Conservation (phyloP, 495 filamentous ascomycete species). For the Xylaria acuta region DNA sequence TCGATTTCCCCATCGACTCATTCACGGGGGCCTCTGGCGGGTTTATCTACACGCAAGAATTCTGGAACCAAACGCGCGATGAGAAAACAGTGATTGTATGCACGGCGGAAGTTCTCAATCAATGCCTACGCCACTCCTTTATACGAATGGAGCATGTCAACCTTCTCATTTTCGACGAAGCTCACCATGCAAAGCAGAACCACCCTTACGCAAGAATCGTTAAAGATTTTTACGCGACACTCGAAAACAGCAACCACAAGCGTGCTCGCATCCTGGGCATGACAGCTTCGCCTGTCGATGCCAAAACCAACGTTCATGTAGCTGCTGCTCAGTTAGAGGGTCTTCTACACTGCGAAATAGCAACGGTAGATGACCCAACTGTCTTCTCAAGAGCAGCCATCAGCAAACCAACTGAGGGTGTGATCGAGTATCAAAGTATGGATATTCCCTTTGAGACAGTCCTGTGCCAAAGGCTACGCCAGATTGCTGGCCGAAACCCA, state of each 20-base stretch:
- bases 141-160: slow-evolving; percentile 86
- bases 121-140: slow-evolving; percentile 80
- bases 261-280: slow-evolving; percentile 91
- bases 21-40: slow-evolving; percentile 71
- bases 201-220: slow-evolving; percentile 94
- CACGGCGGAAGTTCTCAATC: slow-evolving; percentile 84
- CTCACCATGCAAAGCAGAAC: slow-evolving; percentile 94
- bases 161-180: slow-evolving; percentile 93
- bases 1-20: slow-evolving; percentile 79
- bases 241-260: slow-evolving; percentile 40
- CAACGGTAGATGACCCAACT: slow-evolving; percentile 73
- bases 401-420: slow-evolving; percentile 31
- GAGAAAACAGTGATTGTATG: slow-evolving; percentile 90
- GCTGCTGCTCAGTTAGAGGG: slow-evolving; percentile 81
- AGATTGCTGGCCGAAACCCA: slow-evolving; percentile 61
- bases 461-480: slow-evolving; percentile 64
- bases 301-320: slow-evolving; percentile 69
- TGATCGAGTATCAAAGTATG: slow-evolving; percentile 63
- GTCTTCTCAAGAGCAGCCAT: slow-evolving; percentile 61
- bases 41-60: slow-evolving; percentile 64
- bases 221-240: slow-evolving; percentile 75
- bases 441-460: slow-evolving; percentile 63
- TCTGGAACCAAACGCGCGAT: slow-evolving; percentile 71
- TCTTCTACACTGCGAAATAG: slow-evolving; percentile 80
- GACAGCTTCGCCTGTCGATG: slow-evolving; percentile 97